Evolutionary conservation across 2,329 filamentous ascomycete species (phyloP).

Genomic region (Hirsutella thompsonii): DNA sequence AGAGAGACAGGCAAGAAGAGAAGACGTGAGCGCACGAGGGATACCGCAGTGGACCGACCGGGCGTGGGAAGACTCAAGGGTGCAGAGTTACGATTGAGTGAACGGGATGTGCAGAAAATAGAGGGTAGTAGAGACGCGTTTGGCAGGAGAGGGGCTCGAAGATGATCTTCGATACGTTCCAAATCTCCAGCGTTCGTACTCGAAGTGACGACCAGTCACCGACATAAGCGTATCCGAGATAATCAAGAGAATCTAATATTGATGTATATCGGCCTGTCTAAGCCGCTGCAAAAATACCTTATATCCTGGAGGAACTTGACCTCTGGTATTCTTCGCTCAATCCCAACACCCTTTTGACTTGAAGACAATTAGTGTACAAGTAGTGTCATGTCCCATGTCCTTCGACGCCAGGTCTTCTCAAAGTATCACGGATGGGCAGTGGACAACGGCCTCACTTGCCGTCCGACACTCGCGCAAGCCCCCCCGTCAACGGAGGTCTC

Average conservation of each 20-base stretch:
- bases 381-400: background rate
- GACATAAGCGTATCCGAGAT: too few relatives aligned
- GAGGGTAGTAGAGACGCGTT: slow-evolving; percentile 37
- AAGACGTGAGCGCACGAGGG: slow-evolving; percentile 29
- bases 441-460: slow-evolving; percentile 8
- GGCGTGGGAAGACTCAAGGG: slow-evolving; percentile 69
- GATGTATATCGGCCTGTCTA: background rate
- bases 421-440: background rate
- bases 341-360: background rate
- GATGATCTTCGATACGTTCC: too few relatives aligned
- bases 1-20: slow-evolving; percentile 26
- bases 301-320: background rate
- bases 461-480: background rate
- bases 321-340: background rate
- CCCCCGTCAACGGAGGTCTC: slow-evolving; percentile 2
- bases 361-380: background rate
- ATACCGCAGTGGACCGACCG: slow-evolving; percentile 59
- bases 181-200: too few relatives aligned
- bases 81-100: slow-evolving; percentile 67
- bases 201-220: background rate
- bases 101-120: slow-evolving; percentile 62
- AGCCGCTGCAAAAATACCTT: background rate
- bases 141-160: slow-evolving; percentile 16
- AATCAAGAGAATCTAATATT: background rate
- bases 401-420: background rate